Evolutionary conservation across 176 grass and related monocot species (phyloP), one percentile per base, ranked within the genome.

Genomic region (Dactylis glomerata): DNA sequence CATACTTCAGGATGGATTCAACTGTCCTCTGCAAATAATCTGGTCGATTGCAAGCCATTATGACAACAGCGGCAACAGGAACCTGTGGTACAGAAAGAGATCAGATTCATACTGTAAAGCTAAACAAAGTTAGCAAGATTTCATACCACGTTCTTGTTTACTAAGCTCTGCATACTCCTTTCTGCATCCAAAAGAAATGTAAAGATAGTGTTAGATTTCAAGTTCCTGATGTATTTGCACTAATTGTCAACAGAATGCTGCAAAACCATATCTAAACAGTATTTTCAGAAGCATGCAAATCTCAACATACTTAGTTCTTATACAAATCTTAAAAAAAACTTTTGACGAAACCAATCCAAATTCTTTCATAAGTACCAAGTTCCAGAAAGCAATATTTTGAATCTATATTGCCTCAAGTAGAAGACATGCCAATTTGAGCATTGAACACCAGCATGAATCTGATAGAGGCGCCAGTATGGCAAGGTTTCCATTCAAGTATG

Each of bases 11-110:
- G 54, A 99, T 90, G 91, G 96, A 99, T 87, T 96, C 86, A 24
- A 99, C 85, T 92, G 96, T 99, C 85, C 84, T 94, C 75, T 94
- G 86, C 73, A 99, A 89, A 91, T 99, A 99, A 46, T 96, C 96
- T 74, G 91, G 93, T 34, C 96, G 89, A 92, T 96, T 99, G 86
- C 93, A 99, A 87, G 96, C 96, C 96, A 99, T 96, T 68, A 99
- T 85, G 42, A 99, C 93, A 83, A 99, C 91, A 90, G 93, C 96
- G 65, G 96, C 96, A 81, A 96, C 86, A 87, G 89, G 91, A 54
- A 76, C 87, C 94, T 97, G 75, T 66, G 23, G 11, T 76, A 65
- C 14, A 47, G 41, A 88, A 86, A 79, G 50, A 88, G 15, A 52
- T 73, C 22, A 64, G 33, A 88, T 27, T 10, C 78, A 77, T 50